Evolutionary conservation across 768 basidiomycete genomes (phyloP).

Genomic region (Daedaleopsis sinensis): DNA sequence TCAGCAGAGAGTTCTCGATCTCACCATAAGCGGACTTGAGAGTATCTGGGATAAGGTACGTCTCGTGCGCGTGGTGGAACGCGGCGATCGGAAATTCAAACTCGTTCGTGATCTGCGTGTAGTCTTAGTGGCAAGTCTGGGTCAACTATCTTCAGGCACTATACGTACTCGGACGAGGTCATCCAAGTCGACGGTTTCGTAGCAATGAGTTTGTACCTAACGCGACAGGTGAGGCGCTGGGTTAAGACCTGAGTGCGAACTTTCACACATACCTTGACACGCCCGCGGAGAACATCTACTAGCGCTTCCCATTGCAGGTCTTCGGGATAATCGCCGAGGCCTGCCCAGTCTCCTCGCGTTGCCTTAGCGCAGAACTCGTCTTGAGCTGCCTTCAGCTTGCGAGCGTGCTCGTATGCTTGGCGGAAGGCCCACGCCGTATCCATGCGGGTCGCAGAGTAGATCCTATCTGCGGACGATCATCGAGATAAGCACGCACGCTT

Average conservation of each 20-base stretch:
- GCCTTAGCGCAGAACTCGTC: conserved; percentile 67
- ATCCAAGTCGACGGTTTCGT: conserved; percentile 71
- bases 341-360: conserved; percentile 48
- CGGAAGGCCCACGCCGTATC: conserved; percentile 73
- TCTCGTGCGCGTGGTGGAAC: conserved; percentile 88
- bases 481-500: no score
- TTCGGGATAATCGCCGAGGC: conserved; percentile 62
- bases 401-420: conserved; percentile 69
- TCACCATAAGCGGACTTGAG: conserved; percentile 68
- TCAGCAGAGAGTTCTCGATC: background rate
- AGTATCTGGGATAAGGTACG: conserved; percentile 84
- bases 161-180: conserved; percentile 39
- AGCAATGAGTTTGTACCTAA: conserved; percentile 60
- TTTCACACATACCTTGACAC: conserved; percentile 61
- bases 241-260: background rate
- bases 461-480: conserved; percentile 21
- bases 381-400: conserved; percentile 63
- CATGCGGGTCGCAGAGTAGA: conserved; percentile 50
- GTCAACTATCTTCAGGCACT: background rate
- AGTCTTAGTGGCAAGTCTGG: no score
- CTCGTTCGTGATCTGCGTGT: conserved; percentile 78
- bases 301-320: conserved; percentile 79
- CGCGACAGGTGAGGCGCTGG: background rate
- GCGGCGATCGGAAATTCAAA: conserved; percentile 84
- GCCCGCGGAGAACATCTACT: conserved; percentile 76